These are phyloP conservation scores for Solanum hybrid DNA, from an alignment of 305 asterid genomes.

Conservation along the genomic window DNA sequence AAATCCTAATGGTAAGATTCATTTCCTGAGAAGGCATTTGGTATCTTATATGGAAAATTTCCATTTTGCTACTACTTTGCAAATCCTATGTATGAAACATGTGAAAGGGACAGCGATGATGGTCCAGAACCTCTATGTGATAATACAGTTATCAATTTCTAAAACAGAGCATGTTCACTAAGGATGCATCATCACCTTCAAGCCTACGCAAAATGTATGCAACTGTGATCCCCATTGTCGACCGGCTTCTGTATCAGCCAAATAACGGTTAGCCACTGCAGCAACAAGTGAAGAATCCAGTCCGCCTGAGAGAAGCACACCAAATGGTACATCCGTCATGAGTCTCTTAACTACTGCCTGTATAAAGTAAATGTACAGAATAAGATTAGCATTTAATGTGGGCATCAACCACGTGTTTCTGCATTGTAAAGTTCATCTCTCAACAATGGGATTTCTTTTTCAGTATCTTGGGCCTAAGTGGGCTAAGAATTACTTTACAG, in stretches of 20 bases:
- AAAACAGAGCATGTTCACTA: neutral
- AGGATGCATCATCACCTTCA: slow-evolving; percentile 46
- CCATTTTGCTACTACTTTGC: neutral
- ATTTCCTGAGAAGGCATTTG: neutral
- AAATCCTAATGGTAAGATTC: neutral
- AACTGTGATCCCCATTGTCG: slow-evolving; percentile 87
- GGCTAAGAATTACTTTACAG: neutral
- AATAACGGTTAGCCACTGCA: slow-evolving; percentile 86
- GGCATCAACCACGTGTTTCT: neutral
- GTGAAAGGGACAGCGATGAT: neutral
- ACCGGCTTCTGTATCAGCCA: slow-evolving; percentile 58
- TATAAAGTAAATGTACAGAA: slow-evolving; percentile 8
- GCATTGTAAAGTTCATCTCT: neutral
- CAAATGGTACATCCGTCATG: slow-evolving; percentile 99
- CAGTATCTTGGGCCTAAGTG: neutral
- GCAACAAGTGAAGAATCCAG: slow-evolving; percentile 99
- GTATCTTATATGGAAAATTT: neutral
- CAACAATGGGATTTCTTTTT: neutral
- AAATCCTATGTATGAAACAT: neutral
- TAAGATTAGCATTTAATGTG: neutral
- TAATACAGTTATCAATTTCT: neutral
- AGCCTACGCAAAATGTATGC: slow-evolving; percentile 89
- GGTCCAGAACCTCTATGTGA: neutral
- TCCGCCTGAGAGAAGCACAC: slow-evolving; percentile 98
- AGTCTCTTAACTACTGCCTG: slow-evolving; percentile 96